Evolutionary conservation across 2,329 filamentous ascomycete species (phyloP).

Genomic region (Paecilomyces niveus): DNA sequence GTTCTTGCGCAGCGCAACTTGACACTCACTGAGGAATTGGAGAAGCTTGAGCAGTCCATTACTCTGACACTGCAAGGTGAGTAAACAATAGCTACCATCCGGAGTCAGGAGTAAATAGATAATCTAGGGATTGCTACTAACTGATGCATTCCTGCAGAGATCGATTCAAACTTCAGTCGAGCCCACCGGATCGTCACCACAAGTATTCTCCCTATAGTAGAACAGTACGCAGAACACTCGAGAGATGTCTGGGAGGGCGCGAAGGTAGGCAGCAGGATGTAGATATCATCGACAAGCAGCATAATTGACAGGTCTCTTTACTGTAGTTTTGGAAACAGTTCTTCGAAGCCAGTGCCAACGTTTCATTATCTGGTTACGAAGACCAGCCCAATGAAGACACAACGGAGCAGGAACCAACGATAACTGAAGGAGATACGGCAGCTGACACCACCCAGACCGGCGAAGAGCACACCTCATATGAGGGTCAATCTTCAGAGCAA

Average conservation of each 20-base stretch:
- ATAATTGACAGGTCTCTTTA: conserved; percentile 7
- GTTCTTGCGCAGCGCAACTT: conserved; percentile 50
- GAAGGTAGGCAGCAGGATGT: conserved; percentile 53
- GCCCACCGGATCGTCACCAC: conserved; percentile 93
- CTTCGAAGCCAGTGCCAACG: conserved; percentile 96
- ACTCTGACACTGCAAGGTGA: conserved; percentile 87
- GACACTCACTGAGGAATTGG: conserved; percentile 87
- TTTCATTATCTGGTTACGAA: conserved; percentile 91
- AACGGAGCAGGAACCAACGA: conserved; percentile 42
- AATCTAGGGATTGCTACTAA: conserved; percentile 7
- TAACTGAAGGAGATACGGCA: conserved; percentile 51
- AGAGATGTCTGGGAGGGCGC: conserved; percentile 94
- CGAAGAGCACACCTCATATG: conserved; percentile 34
- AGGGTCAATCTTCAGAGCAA: conserved; percentile 32
- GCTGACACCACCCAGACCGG: conserved; percentile 38
- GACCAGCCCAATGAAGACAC: conserved; percentile 61
- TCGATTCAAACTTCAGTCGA: conserved; percentile 96
- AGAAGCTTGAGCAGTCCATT: conserved; percentile 93
- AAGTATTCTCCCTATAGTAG: conserved; percentile 85
- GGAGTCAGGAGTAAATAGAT: conserved; percentile 6
- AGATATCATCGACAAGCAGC: background rate
- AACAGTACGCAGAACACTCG: conserved; percentile 92
- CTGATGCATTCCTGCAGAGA: conserved; percentile 55
- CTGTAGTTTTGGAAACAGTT: conserved; percentile 97
- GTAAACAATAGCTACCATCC: conserved; percentile 8